Evolutionary conservation across 257 asterid genomes (phyloP).

Genomic region (Solanum clarkiae): DNA sequence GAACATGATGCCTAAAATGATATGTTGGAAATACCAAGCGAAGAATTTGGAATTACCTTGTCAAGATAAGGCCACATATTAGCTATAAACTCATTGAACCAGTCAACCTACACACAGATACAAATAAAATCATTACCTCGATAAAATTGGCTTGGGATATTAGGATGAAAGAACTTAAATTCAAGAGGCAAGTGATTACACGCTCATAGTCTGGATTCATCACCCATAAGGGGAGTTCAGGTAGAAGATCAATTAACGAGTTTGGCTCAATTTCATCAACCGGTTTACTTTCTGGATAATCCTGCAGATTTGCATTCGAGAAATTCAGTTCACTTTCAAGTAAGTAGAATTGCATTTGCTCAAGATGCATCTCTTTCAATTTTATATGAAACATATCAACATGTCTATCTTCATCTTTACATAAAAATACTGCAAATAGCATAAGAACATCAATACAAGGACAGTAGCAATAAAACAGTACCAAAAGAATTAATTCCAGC

Average conservation of each 20-base stretch:
- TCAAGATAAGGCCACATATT: constrained; percentile 67
- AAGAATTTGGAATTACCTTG: constrained; percentile 32
- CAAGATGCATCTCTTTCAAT: neutral
- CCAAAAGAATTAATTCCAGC: no score
- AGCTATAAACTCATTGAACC: constrained; percentile 53
- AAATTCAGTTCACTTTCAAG: neutral
- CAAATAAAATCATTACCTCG: neutral
- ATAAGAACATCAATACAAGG: no score
- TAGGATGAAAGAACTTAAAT: neutral
- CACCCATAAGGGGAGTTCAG: constrained; percentile 74
- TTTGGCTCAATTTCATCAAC: constrained; percentile 21
- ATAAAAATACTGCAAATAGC: neutral
- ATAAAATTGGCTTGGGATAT: neutral
- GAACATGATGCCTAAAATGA: neutral
- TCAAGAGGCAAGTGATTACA: constrained; percentile 15
- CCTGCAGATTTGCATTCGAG: constrained; percentile 24
- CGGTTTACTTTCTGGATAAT: constrained; percentile 5
- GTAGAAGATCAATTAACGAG: constrained; percentile 35
- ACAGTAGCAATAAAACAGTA: no score
- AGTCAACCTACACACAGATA: constrained; percentile 43
- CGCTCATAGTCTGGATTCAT: constrained; percentile 75
- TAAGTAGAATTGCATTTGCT: neutral
- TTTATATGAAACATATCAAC: neutral
- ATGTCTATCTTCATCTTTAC: neutral
- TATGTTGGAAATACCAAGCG: neutral